Base-by-base conservation (phyloP, 176 grass and related monocot genomes). In the Pontederia crassipes region DNA sequence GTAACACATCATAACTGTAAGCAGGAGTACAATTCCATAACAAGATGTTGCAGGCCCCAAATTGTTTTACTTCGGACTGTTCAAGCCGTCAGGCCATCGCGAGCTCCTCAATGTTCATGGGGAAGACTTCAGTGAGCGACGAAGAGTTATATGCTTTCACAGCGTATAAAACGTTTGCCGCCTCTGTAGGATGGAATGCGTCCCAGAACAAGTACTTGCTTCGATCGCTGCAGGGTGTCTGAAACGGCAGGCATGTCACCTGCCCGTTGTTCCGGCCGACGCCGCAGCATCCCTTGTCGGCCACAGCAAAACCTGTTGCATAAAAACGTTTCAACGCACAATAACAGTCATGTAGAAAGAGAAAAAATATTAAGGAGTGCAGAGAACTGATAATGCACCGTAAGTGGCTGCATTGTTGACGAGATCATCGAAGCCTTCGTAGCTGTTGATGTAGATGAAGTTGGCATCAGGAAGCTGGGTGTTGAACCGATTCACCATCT, bases 231-330 rank as follows among this genome's bases (percentile, higher is more conserved):
- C 92, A 97, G 0, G 92, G 87, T 7, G 4, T 76, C 67, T 97
- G 87, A 76, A 82, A 65, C 0, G 92, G 92, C 64, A 97, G 66
- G 74, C 92, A 97, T 46, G 92, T 97, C 65, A 97, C 85, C 67
- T 90, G 92, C 9, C 92, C 92, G 10, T 97, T 97, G 77, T 97
- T 97, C 63, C 87, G 40, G 0, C 92, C 92, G 3, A 97, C 92
- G 10, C 87, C 92, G 55, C 92, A 97, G 77, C 92, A 97, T 0
- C 92, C 92, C 27, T 75, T 83, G 51, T 91, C 83, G 11, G 85
- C 16, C 67, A 97, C 79, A 8, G 54, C 69, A 75, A 97, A 97
- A 20, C 92, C 69, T 66, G 62, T 17, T 52, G 14, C 14, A 46
- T 15, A 10, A 6, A 65, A 15, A 50, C 12, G 8, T 24, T 26